phyloP scores from a whole-genome alignment of 2,329 filamentous ascomycete genomes.

The Harringtonia lauricola region DNA sequence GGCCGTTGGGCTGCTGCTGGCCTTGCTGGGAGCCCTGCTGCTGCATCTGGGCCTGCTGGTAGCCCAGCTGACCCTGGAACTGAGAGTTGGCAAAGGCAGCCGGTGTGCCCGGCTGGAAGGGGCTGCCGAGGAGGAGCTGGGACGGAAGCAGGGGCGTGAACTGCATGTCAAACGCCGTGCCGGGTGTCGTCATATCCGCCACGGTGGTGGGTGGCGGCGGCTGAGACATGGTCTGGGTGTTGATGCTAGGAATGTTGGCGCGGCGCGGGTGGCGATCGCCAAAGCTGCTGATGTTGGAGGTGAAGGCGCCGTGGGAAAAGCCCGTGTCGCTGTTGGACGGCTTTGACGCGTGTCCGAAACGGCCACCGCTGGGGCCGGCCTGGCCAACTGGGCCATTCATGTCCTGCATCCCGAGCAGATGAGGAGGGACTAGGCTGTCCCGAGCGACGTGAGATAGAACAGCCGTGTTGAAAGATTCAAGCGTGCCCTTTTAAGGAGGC shows the following conservation, averaged over 20 bases:
- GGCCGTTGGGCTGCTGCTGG: slow-evolving; percentile 47
- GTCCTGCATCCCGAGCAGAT: slow-evolving; percentile 87
- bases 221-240: slow-evolving; percentile 59
- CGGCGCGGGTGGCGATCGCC: slow-evolving; percentile 78
- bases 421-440: slow-evolving; percentile 80
- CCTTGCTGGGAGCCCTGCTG: slow-evolving; percentile 50
- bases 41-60: slow-evolving; percentile 52
- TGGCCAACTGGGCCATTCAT: slow-evolving; percentile 51
- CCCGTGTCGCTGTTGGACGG: slow-evolving; percentile 75
- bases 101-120: slow-evolving; percentile 91
- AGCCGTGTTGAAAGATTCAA: slow-evolving; percentile 65
- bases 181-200: slow-evolving; percentile 71
- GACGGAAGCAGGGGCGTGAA: slow-evolving; percentile 94
- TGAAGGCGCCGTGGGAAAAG: slow-evolving; percentile 87
- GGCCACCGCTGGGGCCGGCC: slow-evolving; percentile 45
- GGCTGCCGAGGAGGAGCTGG: slow-evolving; percentile 86
- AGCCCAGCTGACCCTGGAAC: slow-evolving; percentile 74
- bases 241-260: slow-evolving; percentile 82
- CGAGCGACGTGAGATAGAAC: slow-evolving; percentile 64
- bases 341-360: slow-evolving; percentile 67
- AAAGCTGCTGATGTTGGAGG: slow-evolving; percentile 76
- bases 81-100: slow-evolving; percentile 83
- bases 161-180: slow-evolving; percentile 92
- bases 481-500: slow-evolving; percentile 41
- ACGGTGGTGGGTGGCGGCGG: slow-evolving; percentile 28